phyloP scores from a whole-genome alignment of 2,329 filamentous ascomycete species.

The Rhinocladiella mackenziei region DNA sequence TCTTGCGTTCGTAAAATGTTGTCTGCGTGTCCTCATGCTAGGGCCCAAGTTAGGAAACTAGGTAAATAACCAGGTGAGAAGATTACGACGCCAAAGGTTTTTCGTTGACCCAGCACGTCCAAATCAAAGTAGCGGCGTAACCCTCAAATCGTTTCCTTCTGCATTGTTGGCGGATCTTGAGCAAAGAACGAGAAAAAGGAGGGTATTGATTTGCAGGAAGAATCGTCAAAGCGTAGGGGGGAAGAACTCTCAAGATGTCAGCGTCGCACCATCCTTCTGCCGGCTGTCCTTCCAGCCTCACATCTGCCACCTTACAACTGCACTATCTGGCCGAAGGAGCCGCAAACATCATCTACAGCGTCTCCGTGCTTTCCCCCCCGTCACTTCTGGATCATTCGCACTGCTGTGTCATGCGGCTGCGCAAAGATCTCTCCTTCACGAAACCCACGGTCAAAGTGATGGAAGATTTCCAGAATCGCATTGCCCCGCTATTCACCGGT shows the following conservation, averaged over 20 bases:
- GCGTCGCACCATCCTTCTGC: conserved; percentile 7
- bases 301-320: conserved; percentile 11
- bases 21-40: too few relatives aligned
- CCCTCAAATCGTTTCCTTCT: too few relatives aligned
- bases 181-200: too few relatives aligned
- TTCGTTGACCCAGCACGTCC: too few relatives aligned
- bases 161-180: too few relatives aligned
- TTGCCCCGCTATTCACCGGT: conserved; percentile 54
- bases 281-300: conserved; percentile 11
- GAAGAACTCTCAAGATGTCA: neutral
- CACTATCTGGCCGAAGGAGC: conserved; percentile 63
- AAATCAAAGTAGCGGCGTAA: too few relatives aligned
- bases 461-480: conserved; percentile 47
- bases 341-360: conserved; percentile 65
- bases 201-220: too few relatives aligned
- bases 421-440: conserved; percentile 53
- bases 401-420: conserved; percentile 49
- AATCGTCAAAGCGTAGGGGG: too few relatives aligned
- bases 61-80: too few relatives aligned
- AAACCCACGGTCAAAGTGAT: conserved; percentile 36
- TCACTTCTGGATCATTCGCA: conserved; percentile 19
- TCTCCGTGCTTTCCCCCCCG: conserved; percentile 31
- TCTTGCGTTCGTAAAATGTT: too few relatives aligned
- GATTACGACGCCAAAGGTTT: too few relatives aligned
- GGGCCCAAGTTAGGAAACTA: too few relatives aligned